A percentile compares a stretch with the other conserved stretches of the same genome.
These are phyloP conservation scores for Plicaturopsis crispa DNA, from an alignment of 768 basidiomycete genomes.

Conservation along the genomic window DNA sequence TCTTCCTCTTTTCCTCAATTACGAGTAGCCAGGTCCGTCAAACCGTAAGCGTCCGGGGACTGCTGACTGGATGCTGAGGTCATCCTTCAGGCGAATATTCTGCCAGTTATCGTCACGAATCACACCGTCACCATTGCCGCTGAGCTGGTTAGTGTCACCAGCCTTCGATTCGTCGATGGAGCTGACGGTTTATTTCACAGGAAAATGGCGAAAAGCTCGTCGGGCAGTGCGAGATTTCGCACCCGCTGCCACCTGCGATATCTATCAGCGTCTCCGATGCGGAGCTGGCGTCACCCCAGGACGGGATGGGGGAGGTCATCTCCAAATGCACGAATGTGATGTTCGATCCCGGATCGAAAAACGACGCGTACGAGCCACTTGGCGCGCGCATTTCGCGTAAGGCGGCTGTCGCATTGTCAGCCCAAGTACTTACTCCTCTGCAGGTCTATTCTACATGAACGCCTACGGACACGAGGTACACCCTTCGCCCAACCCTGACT, in stretches of 20 bases:
- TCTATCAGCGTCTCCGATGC: conserved; percentile 23
- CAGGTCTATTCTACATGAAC: conserved; percentile 85
- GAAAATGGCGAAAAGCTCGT: conserved; percentile 72
- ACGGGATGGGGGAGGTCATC: conserved; percentile 44
- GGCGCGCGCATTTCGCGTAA: conserved; percentile 56
- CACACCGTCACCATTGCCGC: conserved; percentile 95
- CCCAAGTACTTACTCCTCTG: neutral
- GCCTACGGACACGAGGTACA: conserved; percentile 89
- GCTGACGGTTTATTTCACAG: conserved; percentile 25
- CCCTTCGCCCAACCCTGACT: conserved; percentile 80
- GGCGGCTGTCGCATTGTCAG: conserved; percentile 16
- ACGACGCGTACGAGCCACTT: conserved; percentile 47
- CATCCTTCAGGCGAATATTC: conserved; percentile 59
- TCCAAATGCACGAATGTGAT: conserved; percentile 51
- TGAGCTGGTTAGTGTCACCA: conserved; percentile 49
- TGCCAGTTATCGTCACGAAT: conserved; percentile 90
- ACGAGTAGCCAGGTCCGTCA: conserved; percentile 64
- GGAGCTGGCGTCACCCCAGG: conserved; percentile 38
- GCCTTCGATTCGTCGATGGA: conserved; percentile 1
- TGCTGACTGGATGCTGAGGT: no score
- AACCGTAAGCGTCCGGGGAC: no score
- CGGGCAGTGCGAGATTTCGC: conserved; percentile 92
- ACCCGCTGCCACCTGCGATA: conserved; percentile 46
- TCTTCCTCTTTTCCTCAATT: conserved; percentile 90
- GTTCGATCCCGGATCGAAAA: conserved; percentile 52